These are phyloP conservation scores for Capsicum chinense DNA, from an alignment of 257 asterid species.

Conservation along the genomic window DNA sequence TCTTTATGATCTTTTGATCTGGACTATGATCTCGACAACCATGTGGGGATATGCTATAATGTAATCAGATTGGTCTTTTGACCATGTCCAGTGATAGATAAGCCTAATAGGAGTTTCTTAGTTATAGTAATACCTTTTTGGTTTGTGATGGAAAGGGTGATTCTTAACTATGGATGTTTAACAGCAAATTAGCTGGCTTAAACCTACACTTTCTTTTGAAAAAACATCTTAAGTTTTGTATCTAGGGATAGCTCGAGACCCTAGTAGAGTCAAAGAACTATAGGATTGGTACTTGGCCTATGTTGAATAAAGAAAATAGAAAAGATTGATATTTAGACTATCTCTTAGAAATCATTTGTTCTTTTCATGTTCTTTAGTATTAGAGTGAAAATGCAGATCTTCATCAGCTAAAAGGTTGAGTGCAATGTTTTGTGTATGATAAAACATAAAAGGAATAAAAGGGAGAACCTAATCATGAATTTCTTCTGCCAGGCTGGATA, in stretches of 20 bases:
- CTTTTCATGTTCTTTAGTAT: not conserved
- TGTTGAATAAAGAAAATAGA: not conserved
- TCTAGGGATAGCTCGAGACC: not conserved
- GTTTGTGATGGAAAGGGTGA: not conserved
- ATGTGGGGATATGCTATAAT: not conserved
- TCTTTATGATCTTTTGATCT: conserved; percentile 2
- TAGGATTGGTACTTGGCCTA: not conserved
- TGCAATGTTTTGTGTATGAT: not conserved
- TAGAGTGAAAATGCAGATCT: not conserved
- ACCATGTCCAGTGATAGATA: conserved; percentile 8
- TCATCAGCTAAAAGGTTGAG: not conserved
- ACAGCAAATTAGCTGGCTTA: not conserved
- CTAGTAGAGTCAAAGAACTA: conserved; percentile 3
- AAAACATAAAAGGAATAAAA: not conserved
- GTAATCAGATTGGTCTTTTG: not conserved
- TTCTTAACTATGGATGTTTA: not conserved
- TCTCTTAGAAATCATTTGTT: not conserved
- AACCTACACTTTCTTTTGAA: not conserved
- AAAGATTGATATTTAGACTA: not conserved
- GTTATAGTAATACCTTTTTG: not conserved
- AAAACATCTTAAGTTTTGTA: not conserved
- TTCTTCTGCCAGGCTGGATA: conserved; percentile 82
- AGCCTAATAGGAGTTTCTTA: not conserved
- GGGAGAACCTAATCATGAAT: conserved; percentile 23
- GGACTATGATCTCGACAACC: not conserved